phyloP scores from a whole-genome alignment of 352 stramenopile species.

The Phytopythium sindhum region DNA sequence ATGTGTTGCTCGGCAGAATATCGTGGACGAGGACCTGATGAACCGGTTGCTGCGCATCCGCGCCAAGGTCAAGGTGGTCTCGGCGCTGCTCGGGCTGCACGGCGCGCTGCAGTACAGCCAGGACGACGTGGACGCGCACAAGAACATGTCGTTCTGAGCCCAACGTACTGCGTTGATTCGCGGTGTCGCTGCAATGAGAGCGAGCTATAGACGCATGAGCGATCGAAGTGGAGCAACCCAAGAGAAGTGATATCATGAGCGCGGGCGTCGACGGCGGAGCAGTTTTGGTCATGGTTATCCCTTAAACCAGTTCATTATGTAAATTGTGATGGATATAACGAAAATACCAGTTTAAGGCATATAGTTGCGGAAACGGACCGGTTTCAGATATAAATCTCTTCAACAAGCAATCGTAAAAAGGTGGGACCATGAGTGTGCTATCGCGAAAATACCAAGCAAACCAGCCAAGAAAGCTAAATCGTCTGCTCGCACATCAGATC shows the following conservation, averaged over 20 bases:
- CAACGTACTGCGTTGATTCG: not conserved
- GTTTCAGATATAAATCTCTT: no score
- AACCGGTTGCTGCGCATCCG: conserved; percentile 65
- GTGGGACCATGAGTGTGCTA: not conserved
- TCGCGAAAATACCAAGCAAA: not conserved
- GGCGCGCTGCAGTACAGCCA: conserved; percentile 61
- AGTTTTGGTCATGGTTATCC: no score
- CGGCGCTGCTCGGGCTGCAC: conserved; percentile 49
- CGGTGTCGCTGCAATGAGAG: not conserved
- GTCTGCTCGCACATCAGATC: not conserved
- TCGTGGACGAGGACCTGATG: conserved; percentile 76
- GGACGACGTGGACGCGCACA: conserved; percentile 66
- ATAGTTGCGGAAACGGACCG: no score
- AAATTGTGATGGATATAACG: no score
- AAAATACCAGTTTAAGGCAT: no score
- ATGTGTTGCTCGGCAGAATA: conserved; percentile 42
- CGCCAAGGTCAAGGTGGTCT: conserved; percentile 84
- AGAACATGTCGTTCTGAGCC: conserved; percentile 81
- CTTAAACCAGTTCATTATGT: no score
- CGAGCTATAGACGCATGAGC: not conserved
- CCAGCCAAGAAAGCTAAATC: not conserved
- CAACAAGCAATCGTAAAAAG: not conserved
- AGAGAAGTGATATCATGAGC: no score
- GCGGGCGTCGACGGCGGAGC: no score
- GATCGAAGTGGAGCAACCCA: not conserved